phyloP scores from a whole-genome alignment of 2,329 filamentous ascomycete species.

The Berkeleyomyces basicola region DNA sequence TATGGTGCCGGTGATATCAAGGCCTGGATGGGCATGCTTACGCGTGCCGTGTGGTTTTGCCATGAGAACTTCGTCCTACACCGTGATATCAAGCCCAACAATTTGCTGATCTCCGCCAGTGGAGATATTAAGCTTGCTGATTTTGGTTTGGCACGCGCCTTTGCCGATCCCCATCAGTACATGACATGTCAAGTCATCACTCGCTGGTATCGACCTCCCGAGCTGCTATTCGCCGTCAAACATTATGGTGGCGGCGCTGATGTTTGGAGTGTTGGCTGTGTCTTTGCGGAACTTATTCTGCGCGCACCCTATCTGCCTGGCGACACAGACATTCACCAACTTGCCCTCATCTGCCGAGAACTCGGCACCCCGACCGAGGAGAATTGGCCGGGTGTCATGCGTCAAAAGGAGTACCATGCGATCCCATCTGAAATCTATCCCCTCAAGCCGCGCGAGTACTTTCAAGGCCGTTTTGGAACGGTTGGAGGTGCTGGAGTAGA shows the following conservation, averaged over 20 bases:
- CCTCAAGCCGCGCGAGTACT: constrained; percentile 53
- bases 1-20: constrained; percentile 89
- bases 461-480: constrained; percentile 59
- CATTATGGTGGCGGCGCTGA: constrained; percentile 87
- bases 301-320: constrained; percentile 72
- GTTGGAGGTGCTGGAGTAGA: constrained; percentile 74
- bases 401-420: constrained; percentile 59
- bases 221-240: constrained; percentile 77
- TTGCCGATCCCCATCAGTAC: constrained; percentile 68
- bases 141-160: constrained; percentile 84
- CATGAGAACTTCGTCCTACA: constrained; percentile 89
- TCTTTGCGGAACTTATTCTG: constrained; percentile 81
- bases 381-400: constrained; percentile 83
- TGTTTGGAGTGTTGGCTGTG: constrained; percentile 82
- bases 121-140: constrained; percentile 92
- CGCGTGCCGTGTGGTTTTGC: constrained; percentile 85
- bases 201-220: constrained; percentile 87
- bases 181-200: constrained; percentile 97
- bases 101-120: constrained; percentile 82
- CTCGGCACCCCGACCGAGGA: constrained; percentile 87
- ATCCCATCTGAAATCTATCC: constrained; percentile 43
- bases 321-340: constrained; percentile 71
- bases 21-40: constrained; percentile 97
- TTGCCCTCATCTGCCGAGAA: constrained; percentile 65
- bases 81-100: constrained; percentile 98